Base-by-base conservation (phyloP, 2,329 filamentous ascomycete genomes). In the Zymoseptoria pseudotritici region DNA sequence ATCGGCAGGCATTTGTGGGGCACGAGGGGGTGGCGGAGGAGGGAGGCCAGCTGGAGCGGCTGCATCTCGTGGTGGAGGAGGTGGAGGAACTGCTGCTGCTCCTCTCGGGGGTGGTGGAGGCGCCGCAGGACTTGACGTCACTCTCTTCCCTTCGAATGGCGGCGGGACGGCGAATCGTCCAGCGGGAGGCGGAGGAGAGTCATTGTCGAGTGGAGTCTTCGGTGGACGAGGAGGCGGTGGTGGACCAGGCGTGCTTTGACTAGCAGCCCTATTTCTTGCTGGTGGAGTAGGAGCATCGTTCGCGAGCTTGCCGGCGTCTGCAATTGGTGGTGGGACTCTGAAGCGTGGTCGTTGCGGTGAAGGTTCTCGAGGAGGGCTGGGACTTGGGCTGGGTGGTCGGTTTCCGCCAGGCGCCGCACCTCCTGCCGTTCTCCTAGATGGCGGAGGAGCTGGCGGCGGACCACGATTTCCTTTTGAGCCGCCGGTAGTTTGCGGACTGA, bases 291-390 rank as follows among this genome's bases (percentile, higher is more conserved):
- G 76, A 31, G 58, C 58, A 53, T 59, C 31, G 56, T 62, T 60
- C 13, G 61, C 60, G 46, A 64, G 63, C 75, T 90, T 96, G 46
- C 94, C 94, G 60, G 94, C 94, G 73, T 96, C 92, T 58, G 90
- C 85, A 61, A 97, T 77, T 2, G 93, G 90, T 36, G 94, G 94
- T 53, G 94, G 94, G 8, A 90, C 93, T 65, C 86, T 83, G 77
- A 96, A 97, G 67, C 82, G 83, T 8, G 85, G 84, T 56, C 86
- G 83, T 21, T 86, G 83, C 11, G 90, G 89, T 13, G 87, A 86
- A 13, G 87, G 83, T 61, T 90, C 87, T 70, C 86, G 82, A 29
- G 87, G 83, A n/a, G 89, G 84, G 79, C 72, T 79, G 74, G 74
- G 82, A 78, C 79, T 88, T 74, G 86, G 69, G 26, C 79, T 79